Evolutionary conservation across 2,329 filamentous ascomycete species (phyloP).

Genomic region (Penicillium frequentans): DNA sequence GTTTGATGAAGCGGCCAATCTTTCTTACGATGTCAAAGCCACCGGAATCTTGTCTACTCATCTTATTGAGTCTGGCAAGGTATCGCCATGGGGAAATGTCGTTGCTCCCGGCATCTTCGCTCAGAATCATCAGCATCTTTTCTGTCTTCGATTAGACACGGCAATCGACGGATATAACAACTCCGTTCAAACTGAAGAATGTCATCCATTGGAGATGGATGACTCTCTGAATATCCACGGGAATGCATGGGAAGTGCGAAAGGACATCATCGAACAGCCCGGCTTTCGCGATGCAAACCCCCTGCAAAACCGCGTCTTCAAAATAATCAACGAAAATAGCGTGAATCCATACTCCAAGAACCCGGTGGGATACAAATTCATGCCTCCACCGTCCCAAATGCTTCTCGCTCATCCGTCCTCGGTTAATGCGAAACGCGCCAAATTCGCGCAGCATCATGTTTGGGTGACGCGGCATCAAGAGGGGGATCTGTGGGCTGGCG

Average conservation of each 20-base stretch:
- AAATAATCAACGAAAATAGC: conserved; percentile 1
- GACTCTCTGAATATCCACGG: background rate
- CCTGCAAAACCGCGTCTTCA: background rate
- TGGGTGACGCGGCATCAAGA: conserved; percentile 1
- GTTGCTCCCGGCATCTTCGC: conserved; percentile 63
- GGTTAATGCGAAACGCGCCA: background rate
- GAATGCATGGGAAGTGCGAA: background rate
- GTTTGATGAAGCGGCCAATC: conserved; percentile 53
- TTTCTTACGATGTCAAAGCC: conserved; percentile 34
- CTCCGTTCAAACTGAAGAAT: background rate
- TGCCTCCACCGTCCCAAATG: background rate
- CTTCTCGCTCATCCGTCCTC: background rate
- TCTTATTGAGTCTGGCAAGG: conserved; percentile 58
- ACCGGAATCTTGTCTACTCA: conserved; percentile 66
- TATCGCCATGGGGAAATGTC: conserved; percentile 60
- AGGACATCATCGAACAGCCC: background rate
- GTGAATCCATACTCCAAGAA: background rate
- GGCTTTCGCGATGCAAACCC: background rate
- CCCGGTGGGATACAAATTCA: conserved; percentile 1
- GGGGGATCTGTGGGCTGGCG: background rate
- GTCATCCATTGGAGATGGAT: background rate
- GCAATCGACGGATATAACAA: background rate
- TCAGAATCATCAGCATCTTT: conserved; percentile 3
- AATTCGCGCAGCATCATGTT: background rate
- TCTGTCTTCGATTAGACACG: conserved; percentile 2